A percentile compares a stretch with the other conserved stretches of the same genome.
Evolutionary conservation across 108 stramenopile genomes (phyloP).

Genomic region (Cylindrotheca closterium): DNA sequence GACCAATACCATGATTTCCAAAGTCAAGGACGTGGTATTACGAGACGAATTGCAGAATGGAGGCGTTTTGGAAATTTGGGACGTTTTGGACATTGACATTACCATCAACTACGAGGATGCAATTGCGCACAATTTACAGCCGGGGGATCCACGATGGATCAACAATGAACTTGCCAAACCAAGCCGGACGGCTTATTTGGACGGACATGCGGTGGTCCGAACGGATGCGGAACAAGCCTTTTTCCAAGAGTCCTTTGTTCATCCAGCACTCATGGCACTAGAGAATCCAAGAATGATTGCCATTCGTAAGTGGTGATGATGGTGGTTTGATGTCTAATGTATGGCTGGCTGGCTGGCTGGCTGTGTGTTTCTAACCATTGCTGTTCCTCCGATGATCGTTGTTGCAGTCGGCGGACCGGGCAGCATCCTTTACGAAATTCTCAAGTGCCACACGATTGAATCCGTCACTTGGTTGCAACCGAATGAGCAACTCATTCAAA

Average conservation of each 20-base stretch:
- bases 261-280: conserved; percentile 91
- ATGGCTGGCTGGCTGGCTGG: not conserved
- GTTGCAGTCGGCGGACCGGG: not conserved
- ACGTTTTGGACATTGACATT: conserved; percentile 61
- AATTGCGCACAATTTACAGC: conserved; percentile 50
- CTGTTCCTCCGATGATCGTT: too few relatives aligned
- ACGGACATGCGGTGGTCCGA: conserved; percentile 42
- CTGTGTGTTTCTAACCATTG: not conserved
- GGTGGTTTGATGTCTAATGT: too few relatives aligned
- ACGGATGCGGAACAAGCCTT: conserved; percentile 9
- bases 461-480: not conserved
- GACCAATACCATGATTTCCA: conserved; percentile 30
- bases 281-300: conserved; percentile 44
- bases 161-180: conserved; percentile 60
- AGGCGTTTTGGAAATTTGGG: conserved; percentile 85
- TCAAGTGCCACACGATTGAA: not conserved
- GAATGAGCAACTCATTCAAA: not conserved
- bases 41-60: conserved; percentile 23
- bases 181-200: conserved; percentile 57
- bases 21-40: conserved; percentile 36
- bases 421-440: not conserved
- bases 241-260: conserved; percentile 90
- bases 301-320: conserved; percentile 1
- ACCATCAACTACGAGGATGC: conserved; percentile 69
- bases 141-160: conserved; percentile 76